Evolutionary conservation across 2,329 filamentous ascomycete genomes (phyloP), one percentile per base, ranked within the genome.

Genomic region (Penicillium corylophilum): DNA sequence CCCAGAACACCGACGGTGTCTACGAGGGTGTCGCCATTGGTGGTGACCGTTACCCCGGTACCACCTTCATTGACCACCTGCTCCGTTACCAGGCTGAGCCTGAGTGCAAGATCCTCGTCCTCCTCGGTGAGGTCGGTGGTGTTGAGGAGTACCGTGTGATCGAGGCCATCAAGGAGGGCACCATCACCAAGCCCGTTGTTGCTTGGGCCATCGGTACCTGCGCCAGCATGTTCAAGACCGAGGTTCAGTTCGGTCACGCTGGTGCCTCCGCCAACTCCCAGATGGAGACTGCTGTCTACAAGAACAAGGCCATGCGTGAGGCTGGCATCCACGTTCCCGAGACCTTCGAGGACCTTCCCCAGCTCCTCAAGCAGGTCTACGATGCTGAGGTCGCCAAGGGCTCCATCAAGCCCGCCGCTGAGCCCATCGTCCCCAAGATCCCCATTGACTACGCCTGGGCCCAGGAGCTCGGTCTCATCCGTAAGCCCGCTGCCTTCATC

Each of bases 81-180:
- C 86, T 99, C 67, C 85, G 94, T 71, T 99, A 95, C 82, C 89
- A 99, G 79, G 86, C 88, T 74, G 94, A 99, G 72, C 92, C 94
- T 43, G 89, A 94, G 62, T 96, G 93, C 87, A 99, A 97, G 85
- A 94, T 97, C 71, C 85, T 99, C 59, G 77, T 99, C 58, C 80
- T 99, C 64, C 88, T 99, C 60, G 94, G 94, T 81, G 94, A 99
- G 79, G 94, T 99, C 63, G 94, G 94, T 84, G 94, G 94, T 84
- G 92, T 97, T 56, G 94, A 99, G 79, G 94, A 99, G 79, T 99
- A 99, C 85, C 92, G 95, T 78, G 94, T 99, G 65, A 96, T 99
- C 64, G 93, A 99, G 71, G 94, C 94, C 55, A 90, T 99, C 66
- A 94, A 97, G 86, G 82, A 88, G 62, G 94, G 94, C 68, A 77